These are phyloP conservation scores for Alternaria brassicicola DNA, from an alignment of 2,329 filamentous ascomycete species.

Conservation along the genomic window DNA sequence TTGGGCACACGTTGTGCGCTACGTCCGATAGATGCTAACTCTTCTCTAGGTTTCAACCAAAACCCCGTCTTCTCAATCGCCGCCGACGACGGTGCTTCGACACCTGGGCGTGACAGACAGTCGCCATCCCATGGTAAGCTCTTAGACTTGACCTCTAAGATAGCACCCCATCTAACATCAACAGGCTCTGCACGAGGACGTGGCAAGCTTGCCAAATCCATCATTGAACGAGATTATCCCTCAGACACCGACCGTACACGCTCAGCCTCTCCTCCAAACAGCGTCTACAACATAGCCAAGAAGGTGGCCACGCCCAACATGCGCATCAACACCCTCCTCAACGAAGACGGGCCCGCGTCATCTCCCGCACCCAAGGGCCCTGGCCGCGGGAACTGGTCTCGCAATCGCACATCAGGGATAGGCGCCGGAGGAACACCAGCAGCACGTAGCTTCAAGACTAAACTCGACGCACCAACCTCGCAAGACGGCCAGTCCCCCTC, in stretches of 20 bases:
- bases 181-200: constrained; percentile 46
- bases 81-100: constrained; percentile 49
- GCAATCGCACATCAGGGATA: constrained; percentile 37
- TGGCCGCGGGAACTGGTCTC: constrained; percentile 58
- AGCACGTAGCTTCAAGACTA: constrained; percentile 44
- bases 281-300: constrained; percentile 48
- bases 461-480: constrained; percentile 38
- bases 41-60: constrained; percentile 44
- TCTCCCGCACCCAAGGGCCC: constrained; percentile 51
- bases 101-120: constrained; percentile 48
- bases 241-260: constrained; percentile 56
- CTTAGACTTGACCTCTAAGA: background rate
- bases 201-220: constrained; percentile 43
- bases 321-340: constrained; percentile 57
- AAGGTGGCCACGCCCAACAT: constrained; percentile 50
- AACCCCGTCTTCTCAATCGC: constrained; percentile 52
- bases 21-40: constrained; percentile 14
- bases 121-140: constrained; percentile 48
- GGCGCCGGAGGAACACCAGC: constrained; percentile 19
- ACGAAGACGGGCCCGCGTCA: constrained; percentile 49
- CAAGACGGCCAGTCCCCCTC: constrained; percentile 46
- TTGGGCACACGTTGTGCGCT: background rate
- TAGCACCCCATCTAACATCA: background rate
- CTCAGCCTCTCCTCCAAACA: constrained; percentile 52
- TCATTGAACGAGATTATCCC: constrained; percentile 46